These are phyloP conservation scores for Beauveria brongniartii DNA, from an alignment of 2,329 filamentous ascomycete species.

Conservation along the genomic window DNA sequence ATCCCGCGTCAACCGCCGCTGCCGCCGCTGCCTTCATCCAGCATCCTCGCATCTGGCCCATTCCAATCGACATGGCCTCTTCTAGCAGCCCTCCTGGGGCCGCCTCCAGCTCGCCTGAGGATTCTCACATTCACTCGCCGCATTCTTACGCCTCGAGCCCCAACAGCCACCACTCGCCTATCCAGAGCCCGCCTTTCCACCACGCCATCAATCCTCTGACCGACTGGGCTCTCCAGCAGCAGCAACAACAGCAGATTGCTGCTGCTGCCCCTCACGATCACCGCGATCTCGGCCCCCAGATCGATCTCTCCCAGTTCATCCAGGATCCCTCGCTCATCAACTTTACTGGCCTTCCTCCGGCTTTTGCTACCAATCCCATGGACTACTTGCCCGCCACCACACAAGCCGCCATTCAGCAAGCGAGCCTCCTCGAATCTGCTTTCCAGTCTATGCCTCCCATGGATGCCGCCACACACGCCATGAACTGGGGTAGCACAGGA, in stretches of 20 bases:
- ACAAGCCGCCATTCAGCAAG: slow-evolving; percentile 51
- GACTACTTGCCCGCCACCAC: slow-evolving; percentile 55
- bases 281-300: slow-evolving; percentile 26
- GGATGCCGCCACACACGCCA: slow-evolving; percentile 45
- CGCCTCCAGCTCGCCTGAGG: slow-evolving; percentile 43
- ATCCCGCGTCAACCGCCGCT: slow-evolving; percentile 12
- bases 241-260: slow-evolving; percentile 29
- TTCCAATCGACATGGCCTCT: slow-evolving; percentile 45
- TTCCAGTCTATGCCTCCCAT: slow-evolving; percentile 52
- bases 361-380: slow-evolving; percentile 48
- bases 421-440: slow-evolving; percentile 54
- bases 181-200: slow-evolving; percentile 49
- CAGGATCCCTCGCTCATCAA: slow-evolving; percentile 50
- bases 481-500: slow-evolving; percentile 52
- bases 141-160: slow-evolving; percentile 44
- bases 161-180: slow-evolving; percentile 39
- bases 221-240: slow-evolving; percentile 55
- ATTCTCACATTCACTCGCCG: slow-evolving; percentile 39
- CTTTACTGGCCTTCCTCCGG: slow-evolving; percentile 41
- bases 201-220: slow-evolving; percentile 44
- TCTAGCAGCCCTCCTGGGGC: slow-evolving; percentile 33
- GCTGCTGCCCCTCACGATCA: slow-evolving; percentile 16
- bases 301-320: slow-evolving; percentile 45
- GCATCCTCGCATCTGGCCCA: slow-evolving; percentile 36
- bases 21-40: slow-evolving; percentile 27